phyloP scores from a whole-genome alignment of 2,329 filamentous ascomycete genomes.

The Hypoxylon sp. region DNA sequence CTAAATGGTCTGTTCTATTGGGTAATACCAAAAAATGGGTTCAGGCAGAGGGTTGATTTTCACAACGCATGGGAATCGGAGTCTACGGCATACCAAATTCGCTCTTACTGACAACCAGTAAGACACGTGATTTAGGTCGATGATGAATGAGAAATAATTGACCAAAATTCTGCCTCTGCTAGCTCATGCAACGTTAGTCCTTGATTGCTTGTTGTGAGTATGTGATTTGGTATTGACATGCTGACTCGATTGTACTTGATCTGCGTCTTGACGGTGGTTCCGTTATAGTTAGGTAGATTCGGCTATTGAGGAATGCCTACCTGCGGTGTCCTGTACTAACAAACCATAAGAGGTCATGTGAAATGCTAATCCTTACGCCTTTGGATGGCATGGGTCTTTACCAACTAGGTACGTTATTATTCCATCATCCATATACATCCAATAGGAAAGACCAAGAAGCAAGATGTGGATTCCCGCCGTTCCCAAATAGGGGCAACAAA shows the following conservation, averaged over 20 bases:
- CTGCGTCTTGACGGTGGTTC: not conserved
- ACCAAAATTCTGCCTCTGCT: constrained; percentile 41
- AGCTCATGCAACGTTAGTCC: not conserved
- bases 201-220: not conserved
- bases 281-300: not conserved
- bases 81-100: constrained; percentile 52
- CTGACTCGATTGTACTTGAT: not conserved
- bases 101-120: constrained; percentile 48
- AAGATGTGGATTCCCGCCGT: not conserved
- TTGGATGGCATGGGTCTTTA: not conserved
- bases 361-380: not conserved
- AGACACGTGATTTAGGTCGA: constrained; percentile 48
- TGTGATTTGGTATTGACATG: not conserved
- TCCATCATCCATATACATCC: not conserved
- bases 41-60: constrained; percentile 50
- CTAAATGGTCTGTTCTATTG: constrained; percentile 58
- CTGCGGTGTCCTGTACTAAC: too few relatives aligned
- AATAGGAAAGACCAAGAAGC: not conserved
- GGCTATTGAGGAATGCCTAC: too few relatives aligned
- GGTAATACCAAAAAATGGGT: constrained; percentile 45
- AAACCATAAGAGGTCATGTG: not conserved
- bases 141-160: constrained; percentile 54
- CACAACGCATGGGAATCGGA: constrained; percentile 52
- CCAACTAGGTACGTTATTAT: not conserved
- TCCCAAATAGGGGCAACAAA: not conserved